Base-by-base conservation (phyloP, 768 basidiomycete genomes). In the Calvatia gigantea region DNA sequence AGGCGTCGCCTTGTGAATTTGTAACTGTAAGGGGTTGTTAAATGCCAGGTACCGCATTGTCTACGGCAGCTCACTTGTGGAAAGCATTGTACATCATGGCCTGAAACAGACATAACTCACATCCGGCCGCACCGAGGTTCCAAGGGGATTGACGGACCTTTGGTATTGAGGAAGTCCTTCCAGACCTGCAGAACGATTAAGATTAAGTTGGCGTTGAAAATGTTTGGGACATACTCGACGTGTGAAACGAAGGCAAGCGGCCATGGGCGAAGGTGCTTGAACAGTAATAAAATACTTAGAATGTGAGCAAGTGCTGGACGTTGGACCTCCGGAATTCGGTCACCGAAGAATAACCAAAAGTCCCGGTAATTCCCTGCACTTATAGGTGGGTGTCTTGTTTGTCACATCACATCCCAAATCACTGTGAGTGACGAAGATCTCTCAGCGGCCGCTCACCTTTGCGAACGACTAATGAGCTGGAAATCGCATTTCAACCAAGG, bases 81-180 rank as follows among this genome's bases (percentile, higher is more conserved):
- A 68, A 92, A 89, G 64, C 91, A 91, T 54, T 81, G 82, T 17
- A 80, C 77, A 64, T 92, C 91, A 64, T 93, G 91, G 4, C 91
- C 90, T 91, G 66, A 38, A 50, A 55, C 35, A 23, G 37, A 64
- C 4, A 60, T 31, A 41, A 46, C 50, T 47, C 28, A 35, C 43
- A 54, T 15, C 49, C n/a, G 28, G 15, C 37, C 31, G 38, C 49
- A 27, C 39, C 43, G 14, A 25, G 42, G 21, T 28, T 25, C 56
- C 28, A 12, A 38, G 29, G 29, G 17, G 12, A 21, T 42, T 38
- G 25, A 39, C 71, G 11, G 29, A 86, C 89, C 90, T 77, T 84
- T 79, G 60, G 84, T 88, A 42, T 85, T 82, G 2, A 91, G 59
- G 64, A 93, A 92, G 4, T 87, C 89, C 64, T 83, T 80, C 91